A percentile compares a stretch with the other conserved stretches of the same genome.
phyloP scores from a whole-genome alignment of 371 early-diverging fungal species.

The Paraphysoderma sedebokerense region DNA sequence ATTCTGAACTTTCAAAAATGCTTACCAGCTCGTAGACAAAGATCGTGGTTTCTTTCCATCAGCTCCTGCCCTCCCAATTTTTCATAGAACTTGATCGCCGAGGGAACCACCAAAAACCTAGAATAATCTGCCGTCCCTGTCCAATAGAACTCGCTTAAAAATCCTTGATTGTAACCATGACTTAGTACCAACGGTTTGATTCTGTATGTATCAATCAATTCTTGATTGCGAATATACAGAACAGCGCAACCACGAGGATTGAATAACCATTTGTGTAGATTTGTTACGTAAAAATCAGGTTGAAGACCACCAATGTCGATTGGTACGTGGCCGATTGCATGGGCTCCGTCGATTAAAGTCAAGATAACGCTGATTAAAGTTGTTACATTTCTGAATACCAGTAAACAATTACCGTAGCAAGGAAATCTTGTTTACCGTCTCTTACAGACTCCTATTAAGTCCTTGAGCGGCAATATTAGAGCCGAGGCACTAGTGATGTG shows the following conservation, averaged over 20 bases:
- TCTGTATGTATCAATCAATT: not conserved
- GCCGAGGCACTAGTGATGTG: not conserved
- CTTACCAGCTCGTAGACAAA: too few species aligned
- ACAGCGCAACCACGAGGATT: slow-evolving; percentile 11
- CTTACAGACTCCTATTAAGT: slow-evolving; percentile 7
- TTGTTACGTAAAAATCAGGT: slow-evolving; percentile 17
- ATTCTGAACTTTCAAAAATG: too few species aligned
- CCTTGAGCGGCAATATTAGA: slow-evolving; percentile 11
- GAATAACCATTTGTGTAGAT: slow-evolving; percentile 21
- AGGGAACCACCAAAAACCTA: slow-evolving; percentile 7
- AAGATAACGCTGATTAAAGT: slow-evolving; percentile 9
- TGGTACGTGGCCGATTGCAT: slow-evolving; percentile 13
- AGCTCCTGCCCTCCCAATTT: too few species aligned
- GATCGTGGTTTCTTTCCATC: too few species aligned
- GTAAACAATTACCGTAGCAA: too few species aligned
- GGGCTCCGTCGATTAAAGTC: slow-evolving; percentile 17
- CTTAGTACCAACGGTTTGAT: slow-evolving; percentile 10
- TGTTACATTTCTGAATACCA: too few species aligned
- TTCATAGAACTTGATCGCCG: slow-evolving; percentile 5
- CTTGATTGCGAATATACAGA: not conserved
- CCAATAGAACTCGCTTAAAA: slow-evolving; percentile 16
- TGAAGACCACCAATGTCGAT: slow-evolving; percentile 7
- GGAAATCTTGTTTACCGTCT: too few species aligned
- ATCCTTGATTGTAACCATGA: not conserved
- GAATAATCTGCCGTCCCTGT: slow-evolving; percentile 15